A percentile compares a stretch with the other conserved stretches of the same genome.
phyloP scores from a whole-genome alignment of 139 green algal species.

The Tetraselmis chui region DNA sequence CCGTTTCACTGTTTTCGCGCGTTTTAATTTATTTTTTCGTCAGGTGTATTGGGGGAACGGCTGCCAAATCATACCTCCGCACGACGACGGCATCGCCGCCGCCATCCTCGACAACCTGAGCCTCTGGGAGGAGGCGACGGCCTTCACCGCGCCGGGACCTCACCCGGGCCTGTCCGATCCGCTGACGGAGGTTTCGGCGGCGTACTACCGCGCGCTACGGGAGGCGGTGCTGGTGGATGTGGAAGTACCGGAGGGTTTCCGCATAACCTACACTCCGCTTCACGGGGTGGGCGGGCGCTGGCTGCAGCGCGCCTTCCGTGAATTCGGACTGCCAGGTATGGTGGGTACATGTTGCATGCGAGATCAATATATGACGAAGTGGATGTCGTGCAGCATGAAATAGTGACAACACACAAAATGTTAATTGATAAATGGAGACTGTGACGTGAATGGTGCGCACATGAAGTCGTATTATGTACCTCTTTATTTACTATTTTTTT shows the following conservation, averaged over 20 bases:
- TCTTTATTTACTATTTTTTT: too few species aligned
- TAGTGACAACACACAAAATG: too few species aligned
- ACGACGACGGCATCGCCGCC: conserved; percentile 61
- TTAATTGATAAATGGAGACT: too few species aligned
- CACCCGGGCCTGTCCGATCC: conserved; percentile 38
- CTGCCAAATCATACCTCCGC: conserved; percentile 71
- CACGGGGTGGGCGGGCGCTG: conserved; percentile 57
- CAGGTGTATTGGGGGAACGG: conserved; percentile 64
- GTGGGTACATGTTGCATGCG: too few species aligned
- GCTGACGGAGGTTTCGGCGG: conserved; percentile 15
- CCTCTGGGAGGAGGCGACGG: conserved; percentile 30
- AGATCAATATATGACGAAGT: too few species aligned
- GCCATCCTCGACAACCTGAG: conserved; percentile 46
- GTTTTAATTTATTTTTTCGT: too few species aligned
- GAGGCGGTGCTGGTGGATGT: conserved; percentile 8
- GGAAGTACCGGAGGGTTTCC: background rate
- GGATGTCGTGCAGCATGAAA: too few species aligned
- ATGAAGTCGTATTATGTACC: too few species aligned
- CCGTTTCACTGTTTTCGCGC: too few species aligned
- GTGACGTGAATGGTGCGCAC: too few species aligned
- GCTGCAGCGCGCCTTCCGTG: conserved; percentile 26
- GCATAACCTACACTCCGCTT: conserved; percentile 54
- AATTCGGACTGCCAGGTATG: background rate
- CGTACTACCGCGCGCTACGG: conserved; percentile 39
- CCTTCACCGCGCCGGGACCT: background rate